Evolutionary conservation across 805 yeast genomes (phyloP).

Genomic region (Debaryomyces maramus): DNA sequence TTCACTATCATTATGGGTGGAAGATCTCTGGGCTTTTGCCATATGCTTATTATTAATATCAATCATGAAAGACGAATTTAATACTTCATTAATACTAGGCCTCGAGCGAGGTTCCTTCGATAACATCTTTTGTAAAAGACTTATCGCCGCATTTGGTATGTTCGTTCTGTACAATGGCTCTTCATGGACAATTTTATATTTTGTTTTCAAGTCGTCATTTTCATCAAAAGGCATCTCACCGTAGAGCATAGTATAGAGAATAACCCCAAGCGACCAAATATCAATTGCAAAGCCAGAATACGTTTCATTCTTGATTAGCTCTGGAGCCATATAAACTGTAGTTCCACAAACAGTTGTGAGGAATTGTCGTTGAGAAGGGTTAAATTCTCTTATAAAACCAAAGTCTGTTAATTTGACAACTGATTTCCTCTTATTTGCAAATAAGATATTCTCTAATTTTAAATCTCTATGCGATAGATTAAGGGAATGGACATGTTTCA

Average conservation of each 20-base stretch:
- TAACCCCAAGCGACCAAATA: slow-evolving; percentile 90
- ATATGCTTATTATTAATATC: slow-evolving; percentile 30
- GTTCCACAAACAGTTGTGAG: slow-evolving; percentile 92
- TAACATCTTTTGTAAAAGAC: slow-evolving; percentile 54
- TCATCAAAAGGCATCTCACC: slow-evolving; percentile 93
- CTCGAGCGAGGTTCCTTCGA: slow-evolving; percentile 65
- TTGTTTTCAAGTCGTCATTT: slow-evolving; percentile 67
- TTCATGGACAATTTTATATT: slow-evolving; percentile 56
- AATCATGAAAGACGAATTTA: slow-evolving; percentile 35
- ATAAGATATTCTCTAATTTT: slow-evolving; percentile 74
- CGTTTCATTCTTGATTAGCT: slow-evolving; percentile 63
- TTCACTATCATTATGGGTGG: slow-evolving; percentile 29
- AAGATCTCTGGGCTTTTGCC: slow-evolving; percentile 16
- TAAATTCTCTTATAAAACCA: slow-evolving; percentile 84
- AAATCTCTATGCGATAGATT: slow-evolving; percentile 84
- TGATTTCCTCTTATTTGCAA: slow-evolving; percentile 51
- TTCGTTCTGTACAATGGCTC: slow-evolving; percentile 60
- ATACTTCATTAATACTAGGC: slow-evolving; percentile 46
- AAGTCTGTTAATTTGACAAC: slow-evolving; percentile 84
- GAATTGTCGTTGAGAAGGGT: slow-evolving; percentile 44
- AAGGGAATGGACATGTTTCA: slow-evolving; percentile 71
- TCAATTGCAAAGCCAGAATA: slow-evolving; percentile 83
- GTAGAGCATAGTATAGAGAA: slow-evolving; percentile 76
- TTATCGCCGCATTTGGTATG: slow-evolving; percentile 50
- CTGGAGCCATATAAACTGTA: slow-evolving; percentile 96